Evolutionary conservation across 805 yeast genomes (phyloP).

Genomic region (Metschnikowia bowlesiae): DNA sequence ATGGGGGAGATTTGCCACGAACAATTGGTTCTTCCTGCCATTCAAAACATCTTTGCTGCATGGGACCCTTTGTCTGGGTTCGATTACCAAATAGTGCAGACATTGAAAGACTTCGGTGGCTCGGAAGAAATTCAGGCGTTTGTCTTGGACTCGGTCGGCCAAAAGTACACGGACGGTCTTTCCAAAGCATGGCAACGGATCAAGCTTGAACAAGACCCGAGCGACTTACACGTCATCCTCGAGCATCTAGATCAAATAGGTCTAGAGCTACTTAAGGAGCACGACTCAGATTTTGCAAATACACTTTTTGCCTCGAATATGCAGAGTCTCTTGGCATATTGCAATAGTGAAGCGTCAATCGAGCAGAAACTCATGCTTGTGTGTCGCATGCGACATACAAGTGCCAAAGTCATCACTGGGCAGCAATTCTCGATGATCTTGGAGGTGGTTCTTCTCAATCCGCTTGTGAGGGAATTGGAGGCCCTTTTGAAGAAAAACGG

Average conservation of each 20-base stretch:
- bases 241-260: neutral
- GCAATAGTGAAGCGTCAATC: neutral
- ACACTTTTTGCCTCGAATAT: neutral
- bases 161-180: constrained; percentile 3
- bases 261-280: neutral
- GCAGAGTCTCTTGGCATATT: neutral
- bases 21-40: constrained; percentile 6
- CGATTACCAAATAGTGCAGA: constrained; percentile 6
- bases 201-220: neutral
- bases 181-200: neutral
- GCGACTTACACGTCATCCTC: neutral
- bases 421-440: constrained; percentile 20
- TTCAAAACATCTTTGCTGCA: neutral
- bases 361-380: neutral
- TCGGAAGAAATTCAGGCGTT: neutral
- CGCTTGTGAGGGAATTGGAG: constrained; percentile 11
- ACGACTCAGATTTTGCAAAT: neutral
- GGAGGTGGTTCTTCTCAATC: constrained; percentile 35
- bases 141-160: constrained; percentile 4
- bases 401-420: constrained; percentile 1
- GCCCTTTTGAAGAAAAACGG: neutral
- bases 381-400: neutral
- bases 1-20: constrained; percentile 7
- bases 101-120: constrained; percentile 5
- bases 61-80: constrained; percentile 8